Conservation (phyloP, 202 grass and related monocot species). For the Sporobolus alterniflorus region DNA sequence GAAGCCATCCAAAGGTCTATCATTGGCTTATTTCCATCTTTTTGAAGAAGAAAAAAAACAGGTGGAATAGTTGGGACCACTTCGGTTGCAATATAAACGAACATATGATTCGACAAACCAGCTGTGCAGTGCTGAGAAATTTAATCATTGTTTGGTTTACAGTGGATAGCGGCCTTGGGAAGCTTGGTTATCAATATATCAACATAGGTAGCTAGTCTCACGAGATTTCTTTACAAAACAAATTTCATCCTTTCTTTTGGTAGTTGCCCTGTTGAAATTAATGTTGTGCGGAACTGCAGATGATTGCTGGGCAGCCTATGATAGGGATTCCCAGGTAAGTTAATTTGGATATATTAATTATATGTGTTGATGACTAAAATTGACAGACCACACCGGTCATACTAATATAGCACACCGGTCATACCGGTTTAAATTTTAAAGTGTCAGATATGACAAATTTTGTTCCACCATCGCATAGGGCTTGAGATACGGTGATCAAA, state of each 20-base stretch:
- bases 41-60: slow-evolving; percentile 21
- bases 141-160: slow-evolving; percentile 4
- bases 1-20: not conserved
- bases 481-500: too few species aligned
- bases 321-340: slow-evolving; percentile 56
- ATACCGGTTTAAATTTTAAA: too few species aligned
- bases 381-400: too few species aligned
- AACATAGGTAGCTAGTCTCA: slow-evolving; percentile 17
- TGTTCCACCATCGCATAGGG: too few species aligned
- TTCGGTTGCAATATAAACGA: slow-evolving; percentile 69
- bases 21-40: not conserved
- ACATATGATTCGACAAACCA: slow-evolving; percentile 50
- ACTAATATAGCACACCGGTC: too few species aligned
- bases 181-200: slow-evolving; percentile 29
- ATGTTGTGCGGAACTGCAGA: slow-evolving; percentile 36
- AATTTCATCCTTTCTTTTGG: not conserved
- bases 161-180: slow-evolving; percentile 13
- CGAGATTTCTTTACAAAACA: not conserved
- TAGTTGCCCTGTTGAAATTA: not conserved
- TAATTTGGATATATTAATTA: not conserved
- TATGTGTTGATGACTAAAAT: too few species aligned
- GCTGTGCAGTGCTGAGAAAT: too few species aligned
- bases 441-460: too few species aligned
- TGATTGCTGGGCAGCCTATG: slow-evolving; percentile 60
- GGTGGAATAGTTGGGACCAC: slow-evolving; percentile 85